phyloP scores from a whole-genome alignment of 441 rosid species.

The Erysimum pusillum region DNA sequence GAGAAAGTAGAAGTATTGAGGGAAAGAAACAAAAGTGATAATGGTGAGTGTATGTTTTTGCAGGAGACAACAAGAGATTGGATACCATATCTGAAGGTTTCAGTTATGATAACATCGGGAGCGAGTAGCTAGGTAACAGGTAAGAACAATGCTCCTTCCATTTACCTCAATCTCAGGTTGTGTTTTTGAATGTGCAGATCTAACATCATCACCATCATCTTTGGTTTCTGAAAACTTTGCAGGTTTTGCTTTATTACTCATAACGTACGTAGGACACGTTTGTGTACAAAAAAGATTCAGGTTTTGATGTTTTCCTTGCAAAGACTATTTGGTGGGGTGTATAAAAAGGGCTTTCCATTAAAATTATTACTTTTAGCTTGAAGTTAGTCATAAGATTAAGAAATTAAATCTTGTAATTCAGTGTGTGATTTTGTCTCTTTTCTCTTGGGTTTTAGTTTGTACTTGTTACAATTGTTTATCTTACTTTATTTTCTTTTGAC shows the following conservation, averaged over 20 bases:
- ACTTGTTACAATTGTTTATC: constrained; percentile 16
- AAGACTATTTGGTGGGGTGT: constrained; percentile 45
- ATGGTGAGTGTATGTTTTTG: constrained; percentile 35
- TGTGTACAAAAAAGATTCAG: constrained; percentile 40
- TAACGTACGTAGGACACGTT: constrained; percentile 44
- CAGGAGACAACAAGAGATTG: constrained; percentile 82
- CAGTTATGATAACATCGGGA: constrained; percentile 83
- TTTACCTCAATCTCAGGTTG: not conserved
- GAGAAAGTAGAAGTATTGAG: constrained; percentile 23
- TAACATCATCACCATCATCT: constrained; percentile 8
- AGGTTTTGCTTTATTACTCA: constrained; percentile 40
- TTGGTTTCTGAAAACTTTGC: constrained; percentile 35
- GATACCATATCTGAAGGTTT: constrained; percentile 90
- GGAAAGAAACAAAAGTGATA: constrained; percentile 29
- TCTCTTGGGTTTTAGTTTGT: constrained; percentile 17
- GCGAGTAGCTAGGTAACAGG: constrained; percentile 56
- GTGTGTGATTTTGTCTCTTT: constrained; percentile 34
- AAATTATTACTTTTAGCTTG: constrained; percentile 27
- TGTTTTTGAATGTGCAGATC: constrained; percentile 30
- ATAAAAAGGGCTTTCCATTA: constrained; percentile 36
- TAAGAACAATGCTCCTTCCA: constrained; percentile 23
- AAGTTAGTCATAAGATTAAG: constrained; percentile 28
- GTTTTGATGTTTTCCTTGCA: constrained; percentile 35
- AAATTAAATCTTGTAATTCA: constrained; percentile 25
- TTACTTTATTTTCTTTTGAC: not conserved